Percentiles rank a stretch among this genome's conserved stretches.
Conservation (phyloP, 495 filamentous ascomycete genomes). For the Neurospora sublineolata region DNA sequence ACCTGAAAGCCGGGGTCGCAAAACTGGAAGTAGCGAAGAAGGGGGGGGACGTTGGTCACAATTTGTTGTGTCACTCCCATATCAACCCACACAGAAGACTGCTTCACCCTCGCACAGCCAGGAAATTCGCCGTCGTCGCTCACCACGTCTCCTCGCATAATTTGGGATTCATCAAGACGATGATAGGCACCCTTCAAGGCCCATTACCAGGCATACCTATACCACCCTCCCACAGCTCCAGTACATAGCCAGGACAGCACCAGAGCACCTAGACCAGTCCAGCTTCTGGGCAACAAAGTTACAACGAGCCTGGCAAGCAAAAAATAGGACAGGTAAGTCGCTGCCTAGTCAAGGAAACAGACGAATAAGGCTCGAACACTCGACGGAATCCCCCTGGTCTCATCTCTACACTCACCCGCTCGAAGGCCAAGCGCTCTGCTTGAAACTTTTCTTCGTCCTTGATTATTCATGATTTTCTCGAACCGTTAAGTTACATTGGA, state of each 20-base stretch:
- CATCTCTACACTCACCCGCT: neutral
- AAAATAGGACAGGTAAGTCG: neutral
- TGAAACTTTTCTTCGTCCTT: neutral
- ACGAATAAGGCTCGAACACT: neutral
- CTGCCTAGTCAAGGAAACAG: neutral
- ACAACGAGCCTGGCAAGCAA: neutral
- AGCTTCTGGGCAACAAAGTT: neutral
- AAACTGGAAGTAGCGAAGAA: neutral
- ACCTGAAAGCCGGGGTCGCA: neutral
- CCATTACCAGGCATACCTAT: neutral
- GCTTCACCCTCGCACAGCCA: neutral
- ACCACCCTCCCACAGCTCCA: neutral
- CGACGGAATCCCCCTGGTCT: neutral
- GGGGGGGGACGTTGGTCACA: neutral
- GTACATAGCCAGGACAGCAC: neutral
- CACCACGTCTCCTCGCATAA: neutral
- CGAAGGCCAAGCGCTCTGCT: neutral
- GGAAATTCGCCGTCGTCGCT: neutral
- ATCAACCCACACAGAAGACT: neutral
- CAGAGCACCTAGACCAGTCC: neutral
- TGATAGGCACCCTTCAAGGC: neutral
- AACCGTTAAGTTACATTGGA: neutral
- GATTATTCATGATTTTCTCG: neutral
- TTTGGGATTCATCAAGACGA: neutral
- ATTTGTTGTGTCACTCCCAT: neutral